Percentiles rank a stretch among this genome's conserved stretches.
These are phyloP conservation scores for Thraustotheca clavata DNA, from an alignment of 352 stramenopile genomes.

Conservation along the genomic window DNA sequence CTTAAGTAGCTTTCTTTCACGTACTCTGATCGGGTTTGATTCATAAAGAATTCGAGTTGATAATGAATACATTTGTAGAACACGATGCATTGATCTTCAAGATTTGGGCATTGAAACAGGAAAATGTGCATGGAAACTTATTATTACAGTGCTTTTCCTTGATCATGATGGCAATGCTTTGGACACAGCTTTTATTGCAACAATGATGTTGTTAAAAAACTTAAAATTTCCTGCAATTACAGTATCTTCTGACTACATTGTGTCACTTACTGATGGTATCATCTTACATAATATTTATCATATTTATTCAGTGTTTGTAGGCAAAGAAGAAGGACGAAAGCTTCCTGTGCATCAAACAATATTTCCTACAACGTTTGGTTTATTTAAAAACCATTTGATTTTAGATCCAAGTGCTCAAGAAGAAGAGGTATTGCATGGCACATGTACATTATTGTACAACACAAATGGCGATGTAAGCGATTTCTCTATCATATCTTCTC, in stretches of 20 bases:
- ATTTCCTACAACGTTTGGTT: conserved; percentile 57
- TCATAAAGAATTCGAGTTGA: not conserved
- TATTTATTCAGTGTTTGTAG: conserved; percentile 22
- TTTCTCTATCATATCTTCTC: not conserved
- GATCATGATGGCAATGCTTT: conserved; percentile 78
- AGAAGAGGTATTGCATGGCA: conserved; percentile 44
- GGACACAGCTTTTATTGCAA: conserved; percentile 53
- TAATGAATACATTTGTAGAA: conserved; percentile 28
- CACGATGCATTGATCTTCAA: conserved; percentile 71
- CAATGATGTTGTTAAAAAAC: conserved; percentile 62
- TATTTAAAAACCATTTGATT: conserved; percentile 46
- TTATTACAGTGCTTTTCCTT: conserved; percentile 73
- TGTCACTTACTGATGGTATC: conserved; percentile 52
- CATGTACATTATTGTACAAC: conserved; percentile 62
- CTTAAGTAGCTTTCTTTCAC: conserved; percentile 66
- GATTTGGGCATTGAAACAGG: conserved; percentile 60
- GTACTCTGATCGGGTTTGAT: conserved; percentile 55
- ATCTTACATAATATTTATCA: not conserved
- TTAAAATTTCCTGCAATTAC: conserved; percentile 49
- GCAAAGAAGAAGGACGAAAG: conserved; percentile 32
- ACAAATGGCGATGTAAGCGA: conserved; percentile 28
- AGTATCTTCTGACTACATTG: conserved; percentile 55
- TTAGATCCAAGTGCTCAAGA: conserved; percentile 68
- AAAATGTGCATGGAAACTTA: conserved; percentile 72
- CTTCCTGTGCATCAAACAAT: conserved; percentile 50